These are phyloP conservation scores for Rhododendron molle DNA, from an alignment of 148 eudicot genomes.

Conservation along the genomic window DNA sequence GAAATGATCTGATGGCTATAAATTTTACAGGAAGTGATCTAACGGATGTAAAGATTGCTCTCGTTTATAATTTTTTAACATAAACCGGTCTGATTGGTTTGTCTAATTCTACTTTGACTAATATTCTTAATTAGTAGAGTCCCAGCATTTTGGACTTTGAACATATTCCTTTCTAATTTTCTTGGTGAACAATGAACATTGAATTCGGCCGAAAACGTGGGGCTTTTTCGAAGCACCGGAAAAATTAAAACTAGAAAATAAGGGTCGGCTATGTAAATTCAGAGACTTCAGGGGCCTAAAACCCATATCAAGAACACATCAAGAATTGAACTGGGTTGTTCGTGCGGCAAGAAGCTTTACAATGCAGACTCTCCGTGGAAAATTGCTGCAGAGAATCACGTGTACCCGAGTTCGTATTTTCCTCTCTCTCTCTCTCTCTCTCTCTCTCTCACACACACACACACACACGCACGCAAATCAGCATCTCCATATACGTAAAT, in stretches of 20 bases:
- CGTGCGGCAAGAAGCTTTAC: conserved; percentile 2
- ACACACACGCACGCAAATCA: no score
- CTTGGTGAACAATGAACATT: neutral
- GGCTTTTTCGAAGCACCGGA: neutral
- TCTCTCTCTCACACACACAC: neutral
- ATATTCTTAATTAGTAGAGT: neutral
- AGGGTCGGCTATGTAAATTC: neutral
- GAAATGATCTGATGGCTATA: no score
- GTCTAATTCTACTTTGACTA: neutral
- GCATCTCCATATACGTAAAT: neutral
- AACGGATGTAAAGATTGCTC: no score
- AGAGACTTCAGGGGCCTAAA: conserved; percentile 4
- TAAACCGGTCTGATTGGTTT: neutral
- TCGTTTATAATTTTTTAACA: no score
- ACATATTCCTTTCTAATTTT: neutral
- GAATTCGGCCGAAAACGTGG: neutral
- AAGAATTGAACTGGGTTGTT: neutral
- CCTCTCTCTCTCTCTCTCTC: neutral
- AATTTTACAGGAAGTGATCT: no score
- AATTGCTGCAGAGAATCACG: conserved; percentile 24
- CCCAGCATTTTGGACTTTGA: neutral
- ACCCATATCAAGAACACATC: neutral
- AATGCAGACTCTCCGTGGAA: conserved; percentile 40
- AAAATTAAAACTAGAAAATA: neutral
- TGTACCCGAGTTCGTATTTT: conserved; percentile 35